Base-by-base conservation (phyloP, 2,329 filamentous ascomycete genomes). In the Trichophyton schoenleinii region DNA sequence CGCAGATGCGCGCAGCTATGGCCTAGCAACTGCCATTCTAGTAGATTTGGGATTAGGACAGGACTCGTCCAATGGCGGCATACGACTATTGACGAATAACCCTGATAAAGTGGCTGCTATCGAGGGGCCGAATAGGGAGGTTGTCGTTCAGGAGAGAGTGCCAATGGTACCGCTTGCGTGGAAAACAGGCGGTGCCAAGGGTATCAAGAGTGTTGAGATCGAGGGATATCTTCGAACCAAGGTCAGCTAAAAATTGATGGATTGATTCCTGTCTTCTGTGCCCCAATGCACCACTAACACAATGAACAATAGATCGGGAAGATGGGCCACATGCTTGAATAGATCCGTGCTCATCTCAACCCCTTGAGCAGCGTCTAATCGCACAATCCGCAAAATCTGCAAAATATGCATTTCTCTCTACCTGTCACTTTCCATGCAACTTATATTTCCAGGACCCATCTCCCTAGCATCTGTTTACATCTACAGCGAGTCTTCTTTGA, bases 91-190 rank as follows among this genome's bases (percentile, higher is more conserved):
- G 68, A 99, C 94, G 8, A 99, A 99, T 73, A 99, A 99, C 69
- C 94, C 94, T 0, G 94, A 99, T 68, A 99, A 99, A 78, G 89
- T 99, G 48, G 81, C 90, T 15, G 94, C 94, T 0, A 88, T 99
- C 0, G 94, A 99, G 73, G 94, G 94, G 0, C 91, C 91, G 0
- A 89, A 89, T 66, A 79, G 91, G 9, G 92, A 99, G 75, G 81
- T 99, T 11, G 81, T 87, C 7, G 94, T 99, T 1, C 88, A 82
- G 66, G 92, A 97, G 75, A 79, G 94, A 53, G 91, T 99, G 11
- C 87, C 91, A 1, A 99, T 99, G 94, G 86, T 99, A 62, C 94
- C 94, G 2, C 72, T 97, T 63, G 91, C 90, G 8, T 99, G 94
- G 94, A 88, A 88, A 70, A 83, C 81, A 7, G 89, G 88, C 1